These are phyloP conservation scores for Phycomyces blakesleeanus DNA, from an alignment of 192 early-diverging fungal species.

Conservation along the genomic window DNA sequence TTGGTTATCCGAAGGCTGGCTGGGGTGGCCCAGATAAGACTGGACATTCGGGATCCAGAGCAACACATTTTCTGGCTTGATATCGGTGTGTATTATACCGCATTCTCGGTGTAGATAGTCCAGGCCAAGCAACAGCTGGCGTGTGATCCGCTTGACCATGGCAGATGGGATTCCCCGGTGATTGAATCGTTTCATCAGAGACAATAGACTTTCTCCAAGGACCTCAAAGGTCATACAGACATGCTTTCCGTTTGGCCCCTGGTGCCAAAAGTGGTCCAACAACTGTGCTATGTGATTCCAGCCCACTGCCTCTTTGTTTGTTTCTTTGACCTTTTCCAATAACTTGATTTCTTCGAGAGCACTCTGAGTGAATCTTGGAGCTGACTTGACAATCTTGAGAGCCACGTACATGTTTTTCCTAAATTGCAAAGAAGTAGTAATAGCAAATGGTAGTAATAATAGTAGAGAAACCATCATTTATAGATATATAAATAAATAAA, in stretches of 20 bases:
- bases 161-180: slow-evolving; percentile 79
- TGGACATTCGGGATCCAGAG: slow-evolving; percentile 85
- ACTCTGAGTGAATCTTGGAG: slow-evolving; percentile 90
- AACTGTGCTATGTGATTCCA: slow-evolving; percentile 75
- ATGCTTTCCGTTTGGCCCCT: slow-evolving; percentile 85
- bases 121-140: slow-evolving; percentile 85
- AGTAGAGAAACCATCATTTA: no score
- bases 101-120: slow-evolving; percentile 94
- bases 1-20: slow-evolving; percentile 37
- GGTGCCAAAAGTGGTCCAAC: slow-evolving; percentile 84
- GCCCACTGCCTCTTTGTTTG: slow-evolving; percentile 52
- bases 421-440: background rate
- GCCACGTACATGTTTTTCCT: slow-evolving; percentile 77
- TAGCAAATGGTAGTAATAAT: no score
- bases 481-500: no score
- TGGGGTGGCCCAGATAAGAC: slow-evolving; percentile 45
- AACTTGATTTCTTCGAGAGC: slow-evolving; percentile 94
- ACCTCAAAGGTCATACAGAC: slow-evolving; percentile 98
- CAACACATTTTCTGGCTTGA: slow-evolving; percentile 96
- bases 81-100: slow-evolving; percentile 94
- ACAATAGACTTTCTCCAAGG: slow-evolving; percentile 88
- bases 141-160: slow-evolving; percentile 85
- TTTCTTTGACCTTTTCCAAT: slow-evolving; percentile 72
- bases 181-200: slow-evolving; percentile 77
- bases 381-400: slow-evolving; percentile 96